These are phyloP conservation scores for Blastobotrys illinoisensis DNA, from an alignment of 1,139 yeast genomes.

Conservation along the genomic window DNA sequence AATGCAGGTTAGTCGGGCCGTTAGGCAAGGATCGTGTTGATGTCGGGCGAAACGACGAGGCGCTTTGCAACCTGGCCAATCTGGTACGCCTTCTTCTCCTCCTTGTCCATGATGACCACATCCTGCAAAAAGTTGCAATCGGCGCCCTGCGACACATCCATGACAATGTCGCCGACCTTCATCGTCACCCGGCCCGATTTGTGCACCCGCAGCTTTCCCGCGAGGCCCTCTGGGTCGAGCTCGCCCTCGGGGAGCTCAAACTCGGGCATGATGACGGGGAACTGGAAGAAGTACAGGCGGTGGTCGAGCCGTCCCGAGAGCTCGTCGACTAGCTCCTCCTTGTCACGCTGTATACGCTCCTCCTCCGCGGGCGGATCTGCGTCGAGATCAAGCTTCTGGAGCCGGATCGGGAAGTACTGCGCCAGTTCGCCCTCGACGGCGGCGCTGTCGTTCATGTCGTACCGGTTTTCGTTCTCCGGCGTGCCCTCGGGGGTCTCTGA, in stretches of 20 bases:
- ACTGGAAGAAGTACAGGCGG: slow-evolving; percentile 55
- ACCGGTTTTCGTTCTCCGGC: slow-evolving; percentile 20
- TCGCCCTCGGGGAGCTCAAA: slow-evolving; percentile 32
- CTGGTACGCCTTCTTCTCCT: slow-evolving; percentile 43
- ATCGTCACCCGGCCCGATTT: slow-evolving; percentile 75
- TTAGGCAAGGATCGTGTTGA: slow-evolving; percentile 16
- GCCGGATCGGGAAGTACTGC: slow-evolving; percentile 29
- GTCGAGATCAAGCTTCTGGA: slow-evolving; percentile 24
- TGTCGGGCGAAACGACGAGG: slow-evolving; percentile 48
- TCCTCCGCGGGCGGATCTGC: slow-evolving; percentile 34
- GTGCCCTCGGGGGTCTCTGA: slow-evolving; percentile 20
- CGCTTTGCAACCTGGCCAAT: slow-evolving; percentile 61
- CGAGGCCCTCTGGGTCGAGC: slow-evolving; percentile 43
- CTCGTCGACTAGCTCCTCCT: slow-evolving; percentile 26
- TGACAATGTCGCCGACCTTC: slow-evolving; percentile 60
- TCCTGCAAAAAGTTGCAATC: slow-evolving; percentile 71
- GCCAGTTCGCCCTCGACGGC: slow-evolving; percentile 21
- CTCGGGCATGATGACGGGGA: slow-evolving; percentile 63
- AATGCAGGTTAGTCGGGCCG: no score
- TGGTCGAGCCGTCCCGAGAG: slow-evolving; percentile 33
- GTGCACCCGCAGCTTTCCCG: slow-evolving; percentile 71
- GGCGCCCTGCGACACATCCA: slow-evolving; percentile 73
- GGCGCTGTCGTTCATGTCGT: slow-evolving; percentile 24
- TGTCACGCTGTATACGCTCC: slow-evolving; percentile 24
- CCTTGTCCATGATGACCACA: slow-evolving; percentile 54